These are phyloP conservation scores for Ogataea philodendri DNA, from an alignment of 805 yeast species.

Conservation along the genomic window DNA sequence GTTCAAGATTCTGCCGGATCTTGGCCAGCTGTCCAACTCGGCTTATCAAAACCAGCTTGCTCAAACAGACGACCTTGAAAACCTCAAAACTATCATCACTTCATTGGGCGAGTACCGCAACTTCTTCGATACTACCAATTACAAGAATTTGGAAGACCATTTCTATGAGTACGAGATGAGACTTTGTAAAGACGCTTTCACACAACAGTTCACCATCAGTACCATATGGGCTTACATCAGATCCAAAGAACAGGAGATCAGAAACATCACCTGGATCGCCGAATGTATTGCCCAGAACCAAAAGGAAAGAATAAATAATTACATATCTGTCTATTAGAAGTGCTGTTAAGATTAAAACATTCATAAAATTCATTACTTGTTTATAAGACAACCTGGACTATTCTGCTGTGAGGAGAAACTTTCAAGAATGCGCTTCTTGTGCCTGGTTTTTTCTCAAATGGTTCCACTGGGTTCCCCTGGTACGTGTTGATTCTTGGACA, in stretches of 20 bases:
- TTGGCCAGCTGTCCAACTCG: constrained; percentile 76
- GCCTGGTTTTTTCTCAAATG: constrained; percentile 48
- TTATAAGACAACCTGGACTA: constrained; percentile 57
- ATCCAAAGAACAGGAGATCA: constrained; percentile 92
- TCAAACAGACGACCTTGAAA: constrained; percentile 81
- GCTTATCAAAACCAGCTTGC: constrained; percentile 64
- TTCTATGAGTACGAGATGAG: constrained; percentile 92
- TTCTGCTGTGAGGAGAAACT: constrained; percentile 44
- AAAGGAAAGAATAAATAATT: constrained; percentile 87
- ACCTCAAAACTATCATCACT: constrained; percentile 63
- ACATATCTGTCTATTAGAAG: constrained; percentile 74
- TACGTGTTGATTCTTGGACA: constrained; percentile 67
- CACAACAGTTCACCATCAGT: constrained; percentile 90
- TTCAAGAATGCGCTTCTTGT: constrained; percentile 59
- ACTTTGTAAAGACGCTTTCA: constrained; percentile 85
- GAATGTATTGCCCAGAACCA: constrained; percentile 99
- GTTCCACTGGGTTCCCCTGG: constrained; percentile 59
- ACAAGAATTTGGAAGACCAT: constrained; percentile 84
- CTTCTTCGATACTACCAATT: constrained; percentile 48
- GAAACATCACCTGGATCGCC: constrained; percentile 99
- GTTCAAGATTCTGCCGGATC: constrained; percentile 67
- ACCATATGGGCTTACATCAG: constrained; percentile 97
- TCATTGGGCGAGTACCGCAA: constrained; percentile 64
- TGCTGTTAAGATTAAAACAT: not conserved
- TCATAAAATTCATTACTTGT: constrained; percentile 8